Percentiles rank a stretch among this genome's conserved stretches.
Evolutionary conservation across 208 protist species (phyloP).

Genomic region (Porcisia hertigi): DNA sequence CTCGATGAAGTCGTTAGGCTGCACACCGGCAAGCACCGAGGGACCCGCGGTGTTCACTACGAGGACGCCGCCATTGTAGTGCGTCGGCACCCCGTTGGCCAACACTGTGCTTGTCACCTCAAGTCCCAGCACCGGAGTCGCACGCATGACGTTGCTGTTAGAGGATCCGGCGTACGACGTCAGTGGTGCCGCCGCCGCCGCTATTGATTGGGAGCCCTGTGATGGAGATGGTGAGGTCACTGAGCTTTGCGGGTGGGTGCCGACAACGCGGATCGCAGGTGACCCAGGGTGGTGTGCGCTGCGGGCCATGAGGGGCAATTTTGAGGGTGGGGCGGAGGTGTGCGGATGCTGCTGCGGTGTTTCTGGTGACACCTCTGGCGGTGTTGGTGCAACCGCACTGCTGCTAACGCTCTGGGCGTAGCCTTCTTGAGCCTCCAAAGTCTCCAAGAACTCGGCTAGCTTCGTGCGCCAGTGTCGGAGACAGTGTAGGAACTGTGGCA

Average conservation of each 20-base stretch:
- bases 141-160: slow-evolving; percentile 3
- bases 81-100: slow-evolving; percentile 55
- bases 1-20: slow-evolving; percentile 60
- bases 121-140: slow-evolving; percentile 48
- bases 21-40: slow-evolving; percentile 53
- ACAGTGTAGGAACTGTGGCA: slow-evolving; percentile 69
- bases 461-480: slow-evolving; percentile 69
- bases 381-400: not conserved
- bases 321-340: not conserved
- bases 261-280: not conserved
- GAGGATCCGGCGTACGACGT: not conserved
- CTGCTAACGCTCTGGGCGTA: not conserved
- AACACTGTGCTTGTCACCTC: slow-evolving; percentile 62
- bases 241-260: not conserved
- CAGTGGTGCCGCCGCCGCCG: not conserved
- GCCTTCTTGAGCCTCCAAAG: slow-evolving; percentile 8
- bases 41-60: slow-evolving; percentile 65
- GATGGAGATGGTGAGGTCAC: not conserved
- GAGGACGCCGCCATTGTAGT: slow-evolving; percentile 61
- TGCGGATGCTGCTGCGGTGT: not conserved
- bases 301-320: slow-evolving; percentile 2
- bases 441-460: slow-evolving; percentile 41
- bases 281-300: not conserved
- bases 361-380: not conserved
- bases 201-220: not conserved